Evolutionary conservation across 495 filamentous ascomycete species (phyloP).

Genomic region (Xylaria curta): DNA sequence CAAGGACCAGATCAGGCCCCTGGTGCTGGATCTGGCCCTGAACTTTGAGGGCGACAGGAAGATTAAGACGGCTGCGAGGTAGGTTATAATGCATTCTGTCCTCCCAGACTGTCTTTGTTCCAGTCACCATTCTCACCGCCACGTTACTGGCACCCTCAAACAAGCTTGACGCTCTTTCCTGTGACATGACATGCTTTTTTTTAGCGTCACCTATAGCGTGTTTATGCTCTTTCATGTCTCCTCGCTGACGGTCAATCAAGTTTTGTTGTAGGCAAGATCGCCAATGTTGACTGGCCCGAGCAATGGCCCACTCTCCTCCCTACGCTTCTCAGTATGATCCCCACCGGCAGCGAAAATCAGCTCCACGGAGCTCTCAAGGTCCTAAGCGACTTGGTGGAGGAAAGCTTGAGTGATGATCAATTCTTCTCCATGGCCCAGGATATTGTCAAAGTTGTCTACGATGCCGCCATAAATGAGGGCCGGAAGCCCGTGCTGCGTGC

Average conservation of each 20-base stretch:
- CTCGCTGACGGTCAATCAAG: constrained; percentile 44
- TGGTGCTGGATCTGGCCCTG: constrained; percentile 78
- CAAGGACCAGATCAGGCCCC: constrained; percentile 73
- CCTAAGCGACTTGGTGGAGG: constrained; percentile 88
- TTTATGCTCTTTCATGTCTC: not conserved
- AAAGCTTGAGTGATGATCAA: constrained; percentile 89
- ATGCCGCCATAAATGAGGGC: constrained; percentile 75
- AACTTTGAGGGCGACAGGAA: constrained; percentile 77
- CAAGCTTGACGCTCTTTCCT: not conserved
- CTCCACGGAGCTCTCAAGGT: constrained; percentile 89
- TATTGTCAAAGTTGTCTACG: constrained; percentile 80
- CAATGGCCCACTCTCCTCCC: constrained; percentile 89
- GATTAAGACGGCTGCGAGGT: constrained; percentile 80
- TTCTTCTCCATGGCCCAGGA: constrained; percentile 88
- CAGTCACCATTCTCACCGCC: not conserved
- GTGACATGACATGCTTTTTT: constrained; percentile 12
- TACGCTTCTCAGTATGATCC: constrained; percentile 76
- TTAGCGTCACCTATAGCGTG: not conserved
- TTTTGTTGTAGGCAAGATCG: constrained; percentile 94
- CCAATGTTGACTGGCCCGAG: constrained; percentile 89
- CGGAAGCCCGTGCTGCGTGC: constrained; percentile 78
- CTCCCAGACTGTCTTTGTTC: not conserved
- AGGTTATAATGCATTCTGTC: constrained; percentile 22
- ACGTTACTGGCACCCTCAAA: not conserved
- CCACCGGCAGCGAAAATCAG: constrained; percentile 72